These are phyloP conservation scores for Geoglossum cookeanum DNA, from an alignment of 2,329 filamentous ascomycete species.

Conservation along the genomic window DNA sequence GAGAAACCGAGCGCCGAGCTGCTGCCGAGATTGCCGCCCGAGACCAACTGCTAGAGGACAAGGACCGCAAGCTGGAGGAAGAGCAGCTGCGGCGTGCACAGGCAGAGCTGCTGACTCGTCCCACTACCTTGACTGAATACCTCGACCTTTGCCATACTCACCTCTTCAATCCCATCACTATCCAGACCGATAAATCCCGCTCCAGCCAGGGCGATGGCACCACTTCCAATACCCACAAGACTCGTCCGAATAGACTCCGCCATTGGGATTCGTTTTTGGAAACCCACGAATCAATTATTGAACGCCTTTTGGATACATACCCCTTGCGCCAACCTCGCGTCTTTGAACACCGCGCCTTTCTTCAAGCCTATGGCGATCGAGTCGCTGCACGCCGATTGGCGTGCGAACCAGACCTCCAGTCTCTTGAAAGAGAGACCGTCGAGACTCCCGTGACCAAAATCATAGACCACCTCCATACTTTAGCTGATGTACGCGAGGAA, in stretches of 20 bases:
- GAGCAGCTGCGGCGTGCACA: too few species aligned
- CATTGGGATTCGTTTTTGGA: slow-evolving; percentile 6
- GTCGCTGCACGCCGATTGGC: neutral
- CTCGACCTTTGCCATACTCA: slow-evolving; percentile 8
- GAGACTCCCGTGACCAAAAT: neutral
- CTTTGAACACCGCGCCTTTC: neutral
- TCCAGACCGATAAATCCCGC: slow-evolving; percentile 3
- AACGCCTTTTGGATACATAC: neutral
- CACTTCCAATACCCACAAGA: slow-evolving; percentile 7
- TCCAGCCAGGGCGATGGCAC: slow-evolving; percentile 6
- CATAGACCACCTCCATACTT: neutral
- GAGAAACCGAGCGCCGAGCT: too few species aligned
- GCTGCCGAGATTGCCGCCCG: too few species aligned
- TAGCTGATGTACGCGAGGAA: neutral
- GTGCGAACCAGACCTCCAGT: neutral
- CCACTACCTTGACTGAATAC: slow-evolving; percentile 9
- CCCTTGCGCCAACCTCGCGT: neutral
- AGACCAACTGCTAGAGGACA: too few species aligned
- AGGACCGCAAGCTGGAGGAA: neutral
- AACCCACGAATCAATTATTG: slow-evolving; percentile 6
- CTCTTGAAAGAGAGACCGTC: neutral
- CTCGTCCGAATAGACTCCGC: slow-evolving; percentile 7
- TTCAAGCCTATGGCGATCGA: neutral
- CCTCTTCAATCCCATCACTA: slow-evolving; percentile 7
- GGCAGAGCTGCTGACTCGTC: neutral